Conservation (phyloP, 2,329 filamentous ascomycete species). For the Aspergillus thermomutatus region DNA sequence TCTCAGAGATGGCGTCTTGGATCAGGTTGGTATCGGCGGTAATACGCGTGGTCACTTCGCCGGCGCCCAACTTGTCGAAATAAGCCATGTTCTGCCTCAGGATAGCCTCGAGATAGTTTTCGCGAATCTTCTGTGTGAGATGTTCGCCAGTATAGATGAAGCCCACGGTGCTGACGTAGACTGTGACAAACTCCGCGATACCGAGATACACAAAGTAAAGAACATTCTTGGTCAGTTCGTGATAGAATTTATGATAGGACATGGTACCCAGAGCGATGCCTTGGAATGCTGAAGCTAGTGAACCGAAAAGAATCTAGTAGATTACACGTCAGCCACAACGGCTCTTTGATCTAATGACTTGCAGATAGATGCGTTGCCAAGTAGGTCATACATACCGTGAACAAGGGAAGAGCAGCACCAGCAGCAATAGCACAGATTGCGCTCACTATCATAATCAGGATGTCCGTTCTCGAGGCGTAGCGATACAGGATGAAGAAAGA, state of each 20-base stretch:
- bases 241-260: constrained; percentile 55
- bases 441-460: constrained; percentile 61
- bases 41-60: constrained; percentile 91
- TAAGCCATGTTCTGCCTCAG: constrained; percentile 86
- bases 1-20: constrained; percentile 90
- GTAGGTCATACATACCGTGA: constrained; percentile 56
- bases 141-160: constrained; percentile 88
- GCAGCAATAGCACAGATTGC: constrained; percentile 64
- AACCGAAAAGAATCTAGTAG: constrained; percentile 64
- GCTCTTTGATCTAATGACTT: background rate
- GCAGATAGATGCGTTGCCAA: background rate
- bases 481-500: constrained; percentile 65
- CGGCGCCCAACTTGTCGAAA: constrained; percentile 88
- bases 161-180: constrained; percentile 77
- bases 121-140: constrained; percentile 72
- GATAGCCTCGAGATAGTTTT: constrained; percentile 79
- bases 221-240: constrained; percentile 60
- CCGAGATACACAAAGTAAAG: constrained; percentile 84
- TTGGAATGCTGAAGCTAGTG: constrained; percentile 69
- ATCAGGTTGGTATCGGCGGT: constrained; percentile 91
- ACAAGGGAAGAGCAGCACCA: constrained; percentile 72
- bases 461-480: constrained; percentile 65
- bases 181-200: constrained; percentile 72
- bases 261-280: constrained; percentile 54
- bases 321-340: constrained; percentile 5